Evolutionary conservation across 2,329 filamentous ascomycete genomes (phyloP).

Genomic region (Cladosporium sphaerospermum): DNA sequence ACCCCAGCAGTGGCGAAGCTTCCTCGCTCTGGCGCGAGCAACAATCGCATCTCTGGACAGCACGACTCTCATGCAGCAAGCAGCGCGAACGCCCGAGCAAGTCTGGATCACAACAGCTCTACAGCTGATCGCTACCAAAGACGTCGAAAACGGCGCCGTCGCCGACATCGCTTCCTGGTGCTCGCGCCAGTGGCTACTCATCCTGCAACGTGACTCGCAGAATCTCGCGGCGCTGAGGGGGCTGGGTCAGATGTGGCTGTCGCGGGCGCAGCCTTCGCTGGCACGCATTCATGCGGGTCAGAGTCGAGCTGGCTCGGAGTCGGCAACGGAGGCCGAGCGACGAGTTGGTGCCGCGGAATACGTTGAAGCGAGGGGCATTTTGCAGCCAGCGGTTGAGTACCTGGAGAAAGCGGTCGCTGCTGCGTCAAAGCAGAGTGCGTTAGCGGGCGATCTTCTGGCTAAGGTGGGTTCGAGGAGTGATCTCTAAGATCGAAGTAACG

Average conservation of each 20-base stretch:
- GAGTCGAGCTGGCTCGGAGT: constrained; percentile 19
- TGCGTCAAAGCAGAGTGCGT: constrained; percentile 33
- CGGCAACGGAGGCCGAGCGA: constrained; percentile 32
- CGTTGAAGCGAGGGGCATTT: constrained; percentile 46
- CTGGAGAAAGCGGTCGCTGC: constrained; percentile 41
- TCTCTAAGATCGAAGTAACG: constrained; percentile 8
- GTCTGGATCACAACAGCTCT: constrained; percentile 39
- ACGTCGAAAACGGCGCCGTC: constrained; percentile 42
- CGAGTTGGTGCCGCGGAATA: constrained; percentile 38
- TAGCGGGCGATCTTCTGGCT: constrained; percentile 40
- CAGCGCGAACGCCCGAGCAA: constrained; percentile 33
- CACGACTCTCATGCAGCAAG: constrained; percentile 34
- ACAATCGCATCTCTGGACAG: constrained; percentile 35
- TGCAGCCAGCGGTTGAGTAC: constrained; percentile 49
- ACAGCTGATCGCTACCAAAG: constrained; percentile 46
- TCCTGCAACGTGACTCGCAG: constrained; percentile 40
- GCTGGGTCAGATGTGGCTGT: constrained; percentile 47
- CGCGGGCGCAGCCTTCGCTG: constrained; percentile 45
- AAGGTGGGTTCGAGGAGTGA: background rate
- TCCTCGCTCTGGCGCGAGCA: constrained; percentile 30
- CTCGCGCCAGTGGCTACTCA: constrained; percentile 40
- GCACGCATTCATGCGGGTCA: constrained; percentile 44
- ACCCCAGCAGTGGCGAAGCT: constrained; percentile 24
- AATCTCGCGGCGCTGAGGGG: constrained; percentile 42
- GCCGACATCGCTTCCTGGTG: constrained; percentile 46